A percentile compares a stretch with the other conserved stretches of the same genome.
phyloP scores from a whole-genome alignment of 345 rosid species.

The Aurinia saxatilis region DNA sequence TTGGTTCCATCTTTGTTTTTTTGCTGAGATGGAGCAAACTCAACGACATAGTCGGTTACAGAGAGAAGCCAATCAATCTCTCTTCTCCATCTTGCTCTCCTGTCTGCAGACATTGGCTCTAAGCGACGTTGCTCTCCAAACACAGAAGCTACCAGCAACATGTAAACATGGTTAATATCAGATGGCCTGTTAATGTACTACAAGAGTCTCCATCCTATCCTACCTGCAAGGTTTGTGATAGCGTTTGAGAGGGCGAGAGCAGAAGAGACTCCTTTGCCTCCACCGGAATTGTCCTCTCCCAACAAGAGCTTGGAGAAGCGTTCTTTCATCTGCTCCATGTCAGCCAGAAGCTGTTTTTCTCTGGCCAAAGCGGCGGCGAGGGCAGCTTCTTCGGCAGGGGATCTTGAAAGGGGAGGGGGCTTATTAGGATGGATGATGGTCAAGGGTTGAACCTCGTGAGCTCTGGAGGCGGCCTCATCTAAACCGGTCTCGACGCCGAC shows the following conservation, averaged over 20 bases:
- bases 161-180: not conserved
- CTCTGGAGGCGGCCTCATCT: slow-evolving; percentile 20
- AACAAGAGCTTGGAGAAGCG: slow-evolving; percentile 51
- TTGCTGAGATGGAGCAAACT: slow-evolving; percentile 62
- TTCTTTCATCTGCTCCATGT: slow-evolving; percentile 58
- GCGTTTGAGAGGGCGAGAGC: slow-evolving; percentile 66
- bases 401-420: slow-evolving; percentile 23
- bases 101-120: slow-evolving; percentile 60
- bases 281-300: slow-evolving; percentile 77
- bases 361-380: slow-evolving; percentile 23
- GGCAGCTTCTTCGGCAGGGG: slow-evolving; percentile 13
- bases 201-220: not conserved
- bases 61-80: slow-evolving; percentile 68
- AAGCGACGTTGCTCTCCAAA: slow-evolving; percentile 43
- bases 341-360: slow-evolving; percentile 35
- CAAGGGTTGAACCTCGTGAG: slow-evolving; percentile 12
- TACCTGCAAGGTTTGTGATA: slow-evolving; percentile 41
- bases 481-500: slow-evolving; percentile 31
- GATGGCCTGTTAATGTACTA: not conserved
- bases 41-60: slow-evolving; percentile 56
- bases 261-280: slow-evolving; percentile 70
- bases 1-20: slow-evolving; percentile 43
- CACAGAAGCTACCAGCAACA: slow-evolving; percentile 31
- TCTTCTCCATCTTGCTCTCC: slow-evolving; percentile 54
- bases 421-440: slow-evolving; percentile 12